These are phyloP conservation scores for Albifimbria verrucaria DNA, from an alignment of 2,329 filamentous ascomycete species.

Conservation along the genomic window DNA sequence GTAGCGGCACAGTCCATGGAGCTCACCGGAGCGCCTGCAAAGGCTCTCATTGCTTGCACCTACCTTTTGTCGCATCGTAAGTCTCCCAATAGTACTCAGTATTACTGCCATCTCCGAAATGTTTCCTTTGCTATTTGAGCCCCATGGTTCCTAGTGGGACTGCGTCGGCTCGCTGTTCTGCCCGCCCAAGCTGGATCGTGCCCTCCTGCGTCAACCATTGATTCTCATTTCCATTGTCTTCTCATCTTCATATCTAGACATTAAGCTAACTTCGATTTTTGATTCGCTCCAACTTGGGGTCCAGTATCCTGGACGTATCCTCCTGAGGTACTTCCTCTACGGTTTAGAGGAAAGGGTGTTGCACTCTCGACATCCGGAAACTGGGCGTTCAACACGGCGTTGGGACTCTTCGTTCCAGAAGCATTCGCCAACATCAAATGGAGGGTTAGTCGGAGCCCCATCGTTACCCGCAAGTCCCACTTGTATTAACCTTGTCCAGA, in stretches of 20 bases:
- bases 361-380: conserved; percentile 44
- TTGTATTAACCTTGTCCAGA: conserved; percentile 16
- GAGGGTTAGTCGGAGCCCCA: conserved; percentile 4
- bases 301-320: conserved; percentile 54
- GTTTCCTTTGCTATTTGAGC: no score
- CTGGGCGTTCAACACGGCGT: conserved; percentile 38
- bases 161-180: no score
- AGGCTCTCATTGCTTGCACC: conserved; percentile 63
- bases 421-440: conserved; percentile 22
- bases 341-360: conserved; percentile 48
- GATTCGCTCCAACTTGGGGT: conserved; percentile 38
- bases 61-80: conserved; percentile 57
- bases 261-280: not conserved
- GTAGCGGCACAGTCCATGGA: conserved; percentile 49
- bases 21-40: conserved; percentile 40
- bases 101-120: no score
- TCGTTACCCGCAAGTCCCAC: not conserved
- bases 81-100: no score
- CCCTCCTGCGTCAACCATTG: no score
- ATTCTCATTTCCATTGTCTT: no score
- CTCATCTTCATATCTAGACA: no score
- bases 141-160: no score
- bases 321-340: conserved; percentile 50
- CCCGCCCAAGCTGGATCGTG: no score
- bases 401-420: conserved; percentile 28